Evolutionary conservation across 768 basidiomycete species (phyloP).

Genomic region (Tricholoma saponaceum): DNA sequence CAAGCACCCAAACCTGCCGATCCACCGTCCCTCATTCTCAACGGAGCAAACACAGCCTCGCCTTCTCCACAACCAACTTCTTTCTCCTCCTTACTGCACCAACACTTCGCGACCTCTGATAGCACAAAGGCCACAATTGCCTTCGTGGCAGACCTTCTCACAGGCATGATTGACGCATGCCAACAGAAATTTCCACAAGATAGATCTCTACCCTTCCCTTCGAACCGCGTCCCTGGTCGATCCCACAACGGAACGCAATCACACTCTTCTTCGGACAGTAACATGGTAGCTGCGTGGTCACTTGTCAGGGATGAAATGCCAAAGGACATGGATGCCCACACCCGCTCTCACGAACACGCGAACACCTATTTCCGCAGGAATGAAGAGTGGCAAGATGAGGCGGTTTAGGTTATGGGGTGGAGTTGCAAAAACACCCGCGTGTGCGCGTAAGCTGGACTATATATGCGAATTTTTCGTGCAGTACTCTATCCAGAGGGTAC

Average conservation of each 20-base stretch:
- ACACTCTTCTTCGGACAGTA: conserved; percentile 66
- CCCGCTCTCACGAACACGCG: conserved; percentile 46
- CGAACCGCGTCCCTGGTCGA: conserved; percentile 15
- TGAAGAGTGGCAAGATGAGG: conserved; percentile 70
- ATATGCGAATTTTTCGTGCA: not conserved
- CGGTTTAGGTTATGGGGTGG: conserved; percentile 67
- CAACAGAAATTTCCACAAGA: conserved; percentile 49
- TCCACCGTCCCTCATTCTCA: conserved; percentile 50
- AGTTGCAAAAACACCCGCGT: conserved; percentile 79
- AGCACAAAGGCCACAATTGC: conserved; percentile 64
- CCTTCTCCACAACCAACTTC: conserved; percentile 65
- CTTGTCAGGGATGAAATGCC: conserved; percentile 85
- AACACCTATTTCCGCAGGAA: conserved; percentile 70
- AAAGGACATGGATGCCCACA: conserved; percentile 85
- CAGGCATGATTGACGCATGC: conserved; percentile 75
- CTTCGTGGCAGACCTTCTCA: conserved; percentile 66
- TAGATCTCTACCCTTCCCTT: conserved; percentile 27
- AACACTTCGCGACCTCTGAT: conserved; percentile 59
- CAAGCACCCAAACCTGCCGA: conserved; percentile 58
- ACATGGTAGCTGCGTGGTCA: conserved; percentile 74
- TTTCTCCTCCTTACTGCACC: conserved; percentile 69
- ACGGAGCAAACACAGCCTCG: conserved; percentile 37
- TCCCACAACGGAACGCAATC: conserved; percentile 57
- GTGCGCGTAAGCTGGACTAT: conserved; percentile 10
- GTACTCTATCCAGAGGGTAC: conserved; percentile 59